Evolutionary conservation across 306 rosid genomes (phyloP), one percentile per base, ranked within the genome.

Genomic region (Fragaria ananassa): DNA sequence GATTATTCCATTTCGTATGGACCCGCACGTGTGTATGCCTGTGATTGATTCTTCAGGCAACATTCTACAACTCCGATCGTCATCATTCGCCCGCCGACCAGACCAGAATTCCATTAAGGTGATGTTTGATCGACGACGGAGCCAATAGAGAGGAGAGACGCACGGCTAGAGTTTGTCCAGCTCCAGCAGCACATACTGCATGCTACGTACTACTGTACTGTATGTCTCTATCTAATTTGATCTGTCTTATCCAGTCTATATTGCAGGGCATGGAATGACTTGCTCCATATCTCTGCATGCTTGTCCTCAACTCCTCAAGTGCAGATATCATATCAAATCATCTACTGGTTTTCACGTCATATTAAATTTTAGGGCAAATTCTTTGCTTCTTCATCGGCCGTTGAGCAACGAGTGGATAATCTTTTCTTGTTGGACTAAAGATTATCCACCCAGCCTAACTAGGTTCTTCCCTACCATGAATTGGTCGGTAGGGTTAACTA

Each of bases 51-150:
- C 61, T n/a, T 29, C 11, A 8, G 19, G 39, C 0, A 60, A 60
- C 66, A 12, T 60, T 60, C 66, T 60, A n/a, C 39, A 6, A 60
- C 66, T 60, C n/a, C 39, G 66, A 29, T 60, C 61, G 29, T 56
- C 66, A 27, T 60, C 66, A 60, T 60, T 6, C 65, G 65, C 37
- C 35, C 17, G 61, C 65, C 66, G 66, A 60, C 39, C 66, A 27
- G 23, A 29, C 31, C 4, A 27, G 15, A 47, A 39, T 1, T 4
- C 44, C 44, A 60, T 27, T 60, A 27, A 1, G 18, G 9, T 27
- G 39, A 27, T 27, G 31, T 27, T 29, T 60, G 19, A 13, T 60
- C 9, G 10, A 60, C 19, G 39, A 27, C 1, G 2, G 2, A 9
- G 7, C 65, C 65, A 58, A 58, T n/a, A 25, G 65, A 12, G 11